Base-by-base conservation (phyloP, 768 basidiomycete genomes). In the Hypsizygus marmoreus region DNA sequence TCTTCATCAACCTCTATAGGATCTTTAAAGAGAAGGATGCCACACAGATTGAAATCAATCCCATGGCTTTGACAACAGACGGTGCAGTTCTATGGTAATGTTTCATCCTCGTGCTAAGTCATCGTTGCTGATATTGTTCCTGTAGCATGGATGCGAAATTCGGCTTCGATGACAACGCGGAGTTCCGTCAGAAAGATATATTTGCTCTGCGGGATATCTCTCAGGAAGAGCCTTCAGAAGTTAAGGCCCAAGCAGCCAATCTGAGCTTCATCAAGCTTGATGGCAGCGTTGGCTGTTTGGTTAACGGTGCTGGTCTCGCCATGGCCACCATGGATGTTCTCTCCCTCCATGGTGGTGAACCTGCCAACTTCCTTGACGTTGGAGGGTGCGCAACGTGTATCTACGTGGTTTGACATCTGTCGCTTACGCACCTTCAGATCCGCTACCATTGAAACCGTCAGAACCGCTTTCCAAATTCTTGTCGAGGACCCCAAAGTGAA, bases 251-350 rank as follows among this genome's bases (percentile, higher is more conserved):
- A 69, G 90, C 95, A 66, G 90, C 89, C 51, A 86, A 89, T 64
- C 79, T 99, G 62, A 97, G 95, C 76, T 98, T 97, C 67, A 98
- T 98, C 79, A 97, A 99, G 73, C 86, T 99, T 33, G 97, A 99
- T 62, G 97, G 97, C 23, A 89, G 80, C 68, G 85, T 99, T 49
- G 97, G 97, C 22, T 99, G 97, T 72, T 75, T 99, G 41, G 97
- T 99, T 51, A 99, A 99, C 59, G 97, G 97, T 59, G 97, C 97
- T 40, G 97, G 97, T 61, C 74, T 99, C 50, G 97, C 97, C 40
- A 99, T 99, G 97, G 97, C 97, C 28, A 99, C 97, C 45, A 98
- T 99, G 97, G 97, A 99, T 61, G 95, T 98, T n/a, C 78, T 99
- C 45, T 82, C 94, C 37, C 75, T 97, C 40, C 91, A 97, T 62